Conservation (phyloP, 1,284 basidiomycete species). For the Neonothopanus nambi region DNA sequence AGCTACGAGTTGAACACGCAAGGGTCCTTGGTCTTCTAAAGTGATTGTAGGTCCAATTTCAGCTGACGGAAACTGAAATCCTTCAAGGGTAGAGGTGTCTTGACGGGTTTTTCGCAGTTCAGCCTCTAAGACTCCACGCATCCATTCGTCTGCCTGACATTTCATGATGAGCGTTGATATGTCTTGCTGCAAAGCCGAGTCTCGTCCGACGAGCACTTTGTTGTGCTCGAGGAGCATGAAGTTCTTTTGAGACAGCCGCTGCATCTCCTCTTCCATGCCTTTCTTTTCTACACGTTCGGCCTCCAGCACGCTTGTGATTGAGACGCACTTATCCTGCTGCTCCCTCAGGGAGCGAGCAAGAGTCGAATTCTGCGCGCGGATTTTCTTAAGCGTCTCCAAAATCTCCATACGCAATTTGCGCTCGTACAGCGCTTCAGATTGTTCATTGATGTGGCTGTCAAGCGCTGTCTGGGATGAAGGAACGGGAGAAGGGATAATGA, state of each 20-base stretch:
- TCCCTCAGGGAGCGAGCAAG: constrained; percentile 24
- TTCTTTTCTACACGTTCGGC: constrained; percentile 21
- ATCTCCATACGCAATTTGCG: constrained; percentile 23
- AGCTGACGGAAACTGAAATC: neutral
- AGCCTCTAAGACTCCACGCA: constrained; percentile 22
- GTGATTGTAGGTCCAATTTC: constrained; percentile 8
- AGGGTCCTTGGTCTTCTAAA: constrained; percentile 20
- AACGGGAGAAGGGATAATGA: constrained; percentile 8
- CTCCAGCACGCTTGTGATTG: constrained; percentile 21
- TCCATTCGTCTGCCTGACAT: constrained; percentile 24
- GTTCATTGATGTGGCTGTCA: constrained; percentile 16
- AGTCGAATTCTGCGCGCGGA: constrained; percentile 24
- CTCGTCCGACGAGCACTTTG: constrained; percentile 25
- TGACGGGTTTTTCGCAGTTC: constrained; percentile 18
- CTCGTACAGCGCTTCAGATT: constrained; percentile 23
- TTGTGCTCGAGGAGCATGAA: constrained; percentile 27
- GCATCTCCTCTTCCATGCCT: constrained; percentile 20
- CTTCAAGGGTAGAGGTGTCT: neutral
- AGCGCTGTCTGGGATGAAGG: constrained; percentile 3
- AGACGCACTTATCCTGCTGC: constrained; percentile 19
- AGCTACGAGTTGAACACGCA: constrained; percentile 22
- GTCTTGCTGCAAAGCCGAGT: constrained; percentile 23
- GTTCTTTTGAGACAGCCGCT: constrained; percentile 20
- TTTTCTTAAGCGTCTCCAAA: constrained; percentile 25
- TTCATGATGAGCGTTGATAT: constrained; percentile 24